Evolutionary conservation across 345 rosid genomes (phyloP).

Genomic region (Leavenworthia alabamica): DNA sequence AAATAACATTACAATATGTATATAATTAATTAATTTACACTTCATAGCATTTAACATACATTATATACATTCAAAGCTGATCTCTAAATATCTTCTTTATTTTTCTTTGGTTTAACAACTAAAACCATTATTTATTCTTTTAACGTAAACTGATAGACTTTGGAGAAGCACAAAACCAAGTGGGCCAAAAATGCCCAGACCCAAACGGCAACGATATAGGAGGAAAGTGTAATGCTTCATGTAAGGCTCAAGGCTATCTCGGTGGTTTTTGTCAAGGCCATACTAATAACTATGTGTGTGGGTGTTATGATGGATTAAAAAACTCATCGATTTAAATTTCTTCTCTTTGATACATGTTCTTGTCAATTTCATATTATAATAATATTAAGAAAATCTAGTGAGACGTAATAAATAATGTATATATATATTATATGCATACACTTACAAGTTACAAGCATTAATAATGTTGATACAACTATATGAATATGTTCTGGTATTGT

Average conservation of each 20-base stretch:
- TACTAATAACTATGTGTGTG: not conserved
- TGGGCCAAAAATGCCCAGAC: not conserved
- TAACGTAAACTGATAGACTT: not conserved
- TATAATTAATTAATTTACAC: no score
- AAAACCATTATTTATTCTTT: not conserved
- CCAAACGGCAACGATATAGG: not conserved
- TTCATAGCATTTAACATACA: not conserved
- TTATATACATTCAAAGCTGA: not conserved
- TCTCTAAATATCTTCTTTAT: no score
- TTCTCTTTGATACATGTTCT: not conserved
- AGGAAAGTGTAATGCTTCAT: not conserved
- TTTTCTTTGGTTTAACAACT: no score
- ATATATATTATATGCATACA: not conserved
- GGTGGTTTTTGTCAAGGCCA: slow-evolving; percentile 10
- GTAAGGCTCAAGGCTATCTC: not conserved
- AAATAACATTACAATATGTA: not conserved
- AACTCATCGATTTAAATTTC: not conserved
- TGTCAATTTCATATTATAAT: no score
- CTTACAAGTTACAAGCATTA: not conserved
- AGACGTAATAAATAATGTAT: not conserved
- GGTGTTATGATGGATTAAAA: slow-evolving; percentile 7
- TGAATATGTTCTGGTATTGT: slow-evolving; percentile 7
- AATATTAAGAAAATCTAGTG: not conserved
- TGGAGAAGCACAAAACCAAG: not conserved
- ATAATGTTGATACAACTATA: slow-evolving; percentile 18